A percentile compares a stretch with the other conserved stretches of the same genome.
Conservation (phyloP, 441 rosid species). For the Erodium chrysanthum region DNA sequence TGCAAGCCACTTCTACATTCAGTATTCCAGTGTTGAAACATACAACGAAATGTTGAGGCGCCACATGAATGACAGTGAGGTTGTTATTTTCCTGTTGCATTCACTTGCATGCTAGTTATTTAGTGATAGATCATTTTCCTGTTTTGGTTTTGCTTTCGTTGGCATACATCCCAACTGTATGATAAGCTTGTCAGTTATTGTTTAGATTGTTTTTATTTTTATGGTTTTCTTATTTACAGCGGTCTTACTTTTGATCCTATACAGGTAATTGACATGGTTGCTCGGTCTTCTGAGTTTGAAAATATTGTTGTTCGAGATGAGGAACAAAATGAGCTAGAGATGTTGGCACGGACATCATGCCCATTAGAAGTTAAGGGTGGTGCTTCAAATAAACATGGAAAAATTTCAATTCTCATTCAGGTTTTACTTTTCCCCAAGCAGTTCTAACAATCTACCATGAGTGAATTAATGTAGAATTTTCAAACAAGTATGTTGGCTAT, state of each 20-base stretch:
- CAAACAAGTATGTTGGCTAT: slow-evolving; percentile 22
- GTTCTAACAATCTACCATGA: slow-evolving; percentile 19
- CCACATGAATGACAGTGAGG: slow-evolving; percentile 98
- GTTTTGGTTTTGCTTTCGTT: background rate
- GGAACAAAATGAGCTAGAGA: slow-evolving; percentile 94
- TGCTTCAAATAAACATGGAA: slow-evolving; percentile 93
- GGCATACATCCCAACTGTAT: background rate
- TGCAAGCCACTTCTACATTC: slow-evolving; percentile 98
- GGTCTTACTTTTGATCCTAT: slow-evolving; percentile 18
- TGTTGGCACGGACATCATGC: slow-evolving; percentile 62
- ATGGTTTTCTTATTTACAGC: slow-evolving; percentile 10
- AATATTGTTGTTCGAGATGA: slow-evolving; percentile 98
- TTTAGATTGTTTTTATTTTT: background rate
- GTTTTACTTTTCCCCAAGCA: slow-evolving; percentile 25
- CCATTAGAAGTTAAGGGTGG: slow-evolving; percentile 93
- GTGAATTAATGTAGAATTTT: slow-evolving; percentile 14
- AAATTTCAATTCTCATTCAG: slow-evolving; percentile 97
- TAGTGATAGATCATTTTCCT: background rate
- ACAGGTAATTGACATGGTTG: slow-evolving; percentile 95
- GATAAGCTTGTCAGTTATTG: background rate
- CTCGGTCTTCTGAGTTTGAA: slow-evolving; percentile 93
- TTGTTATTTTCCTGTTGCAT: slow-evolving; percentile 20
- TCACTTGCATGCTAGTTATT: slow-evolving; percentile 7
- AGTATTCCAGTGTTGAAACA: slow-evolving; percentile 96
- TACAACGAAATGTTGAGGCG: slow-evolving; percentile 91